Evolutionary conservation across 768 basidiomycete species (phyloP), one percentile per base, ranked within the genome.

Genomic region (Termitomyces sp.): DNA sequence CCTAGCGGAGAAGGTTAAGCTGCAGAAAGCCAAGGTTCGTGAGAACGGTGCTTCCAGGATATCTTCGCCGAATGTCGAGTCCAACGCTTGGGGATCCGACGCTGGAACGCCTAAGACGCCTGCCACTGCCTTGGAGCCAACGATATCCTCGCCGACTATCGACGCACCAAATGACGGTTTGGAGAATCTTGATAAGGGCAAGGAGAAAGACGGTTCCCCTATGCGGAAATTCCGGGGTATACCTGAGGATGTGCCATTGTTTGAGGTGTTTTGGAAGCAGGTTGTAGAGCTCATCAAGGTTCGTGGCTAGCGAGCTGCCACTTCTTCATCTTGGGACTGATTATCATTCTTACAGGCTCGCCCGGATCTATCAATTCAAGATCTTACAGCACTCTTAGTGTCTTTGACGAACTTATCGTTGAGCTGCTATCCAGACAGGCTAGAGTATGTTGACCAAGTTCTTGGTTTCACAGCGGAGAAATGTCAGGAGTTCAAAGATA

Each of bases 211-310:
- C 48, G 76, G 70, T 0, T 59, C 71, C 14, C 73, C 79, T 44
- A 80, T 85, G 36, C 84, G 80, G 66, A 97, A 95, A 72, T 98
- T 97, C 77, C 78, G 97, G 70, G 97, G 97, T 20, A 86, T 98
- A 44, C 97, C 97, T 8, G 91, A 94, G 69, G 82, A 98, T 63
- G 97, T 97, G 24, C 92, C 89, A 67, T 73, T 99, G 53, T 99
- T 99, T 61, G 97, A 99, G 69, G 94, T 98, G 12, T 99, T 98
- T 70, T 99, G 97, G 96, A 87, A 90, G 62, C 97, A 99, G 70
- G 93, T 98, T 6, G 95, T 98, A 12, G 90, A 97, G 69, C 83
- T 99, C 28, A 95, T 99, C 78, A 97, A 95, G 84, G 94, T 92
- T 24, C 6, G 50, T 49, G 8, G 13, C 13, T 44, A 14, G 22